Evolutionary conservation across 306 rosid species (phyloP), one percentile per base, ranked within the genome.

Genomic region (Sindora glabra): DNA sequence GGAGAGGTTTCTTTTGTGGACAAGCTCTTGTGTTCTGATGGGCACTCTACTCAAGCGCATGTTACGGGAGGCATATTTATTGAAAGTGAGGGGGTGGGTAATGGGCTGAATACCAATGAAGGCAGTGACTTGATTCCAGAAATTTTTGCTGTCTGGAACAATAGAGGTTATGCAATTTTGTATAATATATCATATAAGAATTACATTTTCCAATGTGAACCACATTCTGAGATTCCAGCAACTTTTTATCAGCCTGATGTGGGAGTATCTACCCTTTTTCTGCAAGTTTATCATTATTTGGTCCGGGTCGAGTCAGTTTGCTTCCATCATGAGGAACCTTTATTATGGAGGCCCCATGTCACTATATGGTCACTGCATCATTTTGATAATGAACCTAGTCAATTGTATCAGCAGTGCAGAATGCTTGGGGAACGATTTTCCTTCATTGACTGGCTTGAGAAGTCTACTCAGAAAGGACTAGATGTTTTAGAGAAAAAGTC

Each of bases 1-100:
- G 95, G 95, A 66, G 86, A 88, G 59, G 52, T 89, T 64, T 78
- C 78, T 74, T 83, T 82, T 37, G 39, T 16, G 45, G 90, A 80
- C 14, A 58, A 32, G 47, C 38, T 80, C 27, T 49, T 67, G 1
- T 38, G 68, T 59, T 47, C 32, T 33, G 68, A 80, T 47, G 65
- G 57, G 49, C 55, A 69, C 65, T 76, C 83, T 22, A 48, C 57
- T 53, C 72, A 67, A 69, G 65, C 77, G 25, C 77, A 78, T 76
- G 69, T 67, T 45, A 52, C 50, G 10, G 95, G 90, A 62, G 84
- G 86, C 14, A 64, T 82, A 79, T 86, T 92, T 80, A 68, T 92
- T 62, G 80, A 79, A 64, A 62, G 56, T 50, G 77, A 67, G 62
- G 65, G 74, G 22, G 38, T 34, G 58, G 77, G 65, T 49, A 67